A percentile compares a stretch with the other conserved stretches of the same genome.
These are phyloP conservation scores for Macrophomina phaseolina DNA, from an alignment of 2,329 filamentous ascomycete species.

Conservation along the genomic window DNA sequence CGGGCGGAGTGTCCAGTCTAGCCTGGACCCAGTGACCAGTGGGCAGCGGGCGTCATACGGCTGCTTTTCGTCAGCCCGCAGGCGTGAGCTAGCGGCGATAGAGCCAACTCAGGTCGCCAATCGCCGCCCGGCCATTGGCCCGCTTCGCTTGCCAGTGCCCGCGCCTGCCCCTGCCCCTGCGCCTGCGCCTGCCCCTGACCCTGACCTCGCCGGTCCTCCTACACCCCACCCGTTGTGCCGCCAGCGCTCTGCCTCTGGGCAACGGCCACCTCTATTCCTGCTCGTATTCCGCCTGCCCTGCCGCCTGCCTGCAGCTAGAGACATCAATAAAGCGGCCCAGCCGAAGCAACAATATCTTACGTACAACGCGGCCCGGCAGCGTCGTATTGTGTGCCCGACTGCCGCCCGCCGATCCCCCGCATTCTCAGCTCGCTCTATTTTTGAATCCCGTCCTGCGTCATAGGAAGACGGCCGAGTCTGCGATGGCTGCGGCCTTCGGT, in stretches of 20 bases:
- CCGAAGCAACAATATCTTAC: neutral
- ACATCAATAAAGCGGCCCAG: neutral
- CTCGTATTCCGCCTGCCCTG: slow-evolving; percentile 1
- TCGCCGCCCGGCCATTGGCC: neutral
- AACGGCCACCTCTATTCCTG: neutral
- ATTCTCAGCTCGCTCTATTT: slow-evolving; percentile 22
- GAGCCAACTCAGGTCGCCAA: neutral
- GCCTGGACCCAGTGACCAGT: neutral
- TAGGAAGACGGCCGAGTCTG: neutral
- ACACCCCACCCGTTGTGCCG: neutral
- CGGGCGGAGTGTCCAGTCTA: neutral
- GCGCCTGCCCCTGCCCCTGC: too few species aligned
- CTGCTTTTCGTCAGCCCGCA: slow-evolving; percentile 10
- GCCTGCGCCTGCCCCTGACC: neutral
- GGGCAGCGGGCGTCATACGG: slow-evolving; percentile 1
- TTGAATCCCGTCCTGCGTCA: slow-evolving; percentile 12
- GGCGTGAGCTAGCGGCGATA: neutral
- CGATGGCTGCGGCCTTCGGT: slow-evolving; percentile 1
- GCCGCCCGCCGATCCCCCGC: slow-evolving; percentile 14
- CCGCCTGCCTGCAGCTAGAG: slow-evolving; percentile 3
- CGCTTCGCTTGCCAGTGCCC: neutral
- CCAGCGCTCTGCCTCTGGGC: neutral
- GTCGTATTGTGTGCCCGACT: neutral
- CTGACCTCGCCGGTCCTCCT: neutral
- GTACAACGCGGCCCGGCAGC: neutral